Evolutionary conservation across 1,284 basidiomycete genomes (phyloP), one percentile per base, ranked within the genome.

Genomic region (Rhodotorula sp.): DNA sequence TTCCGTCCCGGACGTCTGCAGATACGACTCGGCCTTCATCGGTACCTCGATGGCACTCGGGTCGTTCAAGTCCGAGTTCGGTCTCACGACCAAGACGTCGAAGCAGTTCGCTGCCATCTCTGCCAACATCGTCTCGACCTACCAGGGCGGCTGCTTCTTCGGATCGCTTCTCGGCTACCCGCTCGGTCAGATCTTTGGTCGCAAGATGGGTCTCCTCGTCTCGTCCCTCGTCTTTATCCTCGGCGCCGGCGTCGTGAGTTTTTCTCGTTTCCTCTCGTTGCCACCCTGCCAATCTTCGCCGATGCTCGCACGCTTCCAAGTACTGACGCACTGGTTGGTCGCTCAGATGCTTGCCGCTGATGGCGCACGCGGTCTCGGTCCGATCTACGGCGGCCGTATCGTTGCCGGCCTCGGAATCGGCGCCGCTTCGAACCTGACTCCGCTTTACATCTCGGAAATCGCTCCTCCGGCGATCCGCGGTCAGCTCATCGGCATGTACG

Each of bases 391-490:
- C 21, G 80, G 80, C 15, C 70, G 80, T 14, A 77, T 78, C 48
- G 58, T 81, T n/a, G 78, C 80, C 5, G 80, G 80, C 4, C 39
- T 59, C 43, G 64, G 64, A 6, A 58, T 65, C 59, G 80, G 80
- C 34, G 70, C 70, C 1, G 76, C 77, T 5, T 80, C 78, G 14
- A 79, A 77, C 70, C 48, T 81, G 4, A 77, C 79, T 3, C 80
- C 80, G 29, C 77, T 78, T 26, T 81, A 80, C 76, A 80, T 81
- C 56, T 67, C 79, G 5, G 80, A 81, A 54, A 79, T 79, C 56
- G 58, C 70, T 0, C 74, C 74, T 2, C 72, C 79, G 0, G 70
- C 80, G 2, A 80, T 80, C 39, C 79, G 80, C 48, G 80, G 80
- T 52, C 76, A 78, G 64, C 76, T 79, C 12, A 68, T 81, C 63